Evolutionary conservation across 768 basidiomycete species (phyloP), one percentile per base, ranked within the genome.

Genomic region (Collybia mongolica): DNA sequence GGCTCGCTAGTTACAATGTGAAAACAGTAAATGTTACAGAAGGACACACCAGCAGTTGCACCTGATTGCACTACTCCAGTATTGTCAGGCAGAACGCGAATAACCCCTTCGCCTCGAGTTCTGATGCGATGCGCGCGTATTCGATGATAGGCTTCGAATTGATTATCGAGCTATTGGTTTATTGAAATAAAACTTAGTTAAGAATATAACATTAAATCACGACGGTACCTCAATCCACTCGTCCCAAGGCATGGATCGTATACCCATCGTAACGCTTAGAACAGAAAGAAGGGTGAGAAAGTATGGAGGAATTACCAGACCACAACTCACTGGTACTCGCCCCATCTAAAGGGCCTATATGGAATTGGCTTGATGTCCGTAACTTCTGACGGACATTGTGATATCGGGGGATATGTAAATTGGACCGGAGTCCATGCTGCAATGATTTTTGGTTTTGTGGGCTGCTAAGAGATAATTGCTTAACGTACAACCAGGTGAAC

Each of bases 141-240:
- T 11, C 67, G 67, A 59, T 86, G 77, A 59, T 82, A 84, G 17
- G 61, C 57, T 11, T 69, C 60, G 58, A 81, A 86, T 48, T 79
- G 68, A 48, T 76, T 72, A 62, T 88, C 88, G 26, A 88, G 72
- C 81, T 83, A 46, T n/a, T 43, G 39, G 19, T 51, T 28, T 45
- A 23, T n/a, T n/a, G n/a, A n/a, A n/a, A n/a, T n/a, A n/a, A n/a
- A n/a, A n/a, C n/a, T n/a, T n/a, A n/a, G n/a, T 3, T 22, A 6
- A 14, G 24, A 19, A 5, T 1, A 19, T 12, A 14, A n/a, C 22
- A n/a, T 46, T 17, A 42, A 50, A 32, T n/a, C 20, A 42, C 19
- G 28, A 51, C 64, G 12, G n/a, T 53, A 82, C 83, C 69, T 88
- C 84, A 40, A 90, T 81, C 88, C 87, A 89, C 46, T 84, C 80